Evolutionary conservation across 2,329 filamentous ascomycete genomes (phyloP).

Genomic region (Fusarium nelsonii): DNA sequence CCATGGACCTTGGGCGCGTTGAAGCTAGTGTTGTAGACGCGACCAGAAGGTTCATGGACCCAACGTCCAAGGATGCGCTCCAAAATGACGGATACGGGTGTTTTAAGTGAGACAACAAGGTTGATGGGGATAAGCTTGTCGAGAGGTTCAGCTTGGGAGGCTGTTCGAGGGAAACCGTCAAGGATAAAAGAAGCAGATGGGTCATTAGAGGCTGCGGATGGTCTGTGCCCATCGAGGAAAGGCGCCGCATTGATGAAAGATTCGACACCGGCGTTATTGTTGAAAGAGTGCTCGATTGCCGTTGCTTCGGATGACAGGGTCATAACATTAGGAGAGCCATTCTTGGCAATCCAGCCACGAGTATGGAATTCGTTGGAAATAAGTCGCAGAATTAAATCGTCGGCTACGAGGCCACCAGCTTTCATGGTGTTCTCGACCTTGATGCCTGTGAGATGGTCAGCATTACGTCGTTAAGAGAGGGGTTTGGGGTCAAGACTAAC

Average conservation of each 20-base stretch:
- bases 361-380: conserved; percentile 90
- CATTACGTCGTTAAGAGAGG: background rate
- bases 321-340: conserved; percentile 62
- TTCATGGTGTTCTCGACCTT: conserved; percentile 92
- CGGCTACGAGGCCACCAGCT: conserved; percentile 88
- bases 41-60: conserved; percentile 91
- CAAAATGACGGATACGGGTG: conserved; percentile 87
- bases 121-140: conserved; percentile 93
- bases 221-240: conserved; percentile 54
- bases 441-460: conserved; percentile 71
- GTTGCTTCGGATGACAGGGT: conserved; percentile 61
- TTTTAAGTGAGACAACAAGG: conserved; percentile 87
- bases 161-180: conserved; percentile 94
- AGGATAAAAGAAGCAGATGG: conserved; percentile 91
- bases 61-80: conserved; percentile 91
- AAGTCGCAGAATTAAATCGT: conserved; percentile 89
- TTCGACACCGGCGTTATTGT: conserved; percentile 53
- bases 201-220: conserved; percentile 69
- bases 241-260: conserved; percentile 57
- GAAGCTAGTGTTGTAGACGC: conserved; percentile 96
- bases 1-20: conserved; percentile 85
- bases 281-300: conserved; percentile 53
- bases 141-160: conserved; percentile 80
- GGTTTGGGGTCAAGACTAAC: conserved; percentile 62
- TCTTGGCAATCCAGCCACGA: conserved; percentile 81